phyloP scores from a whole-genome alignment of 306 rosid genomes.

The Vicia villosa region DNA sequence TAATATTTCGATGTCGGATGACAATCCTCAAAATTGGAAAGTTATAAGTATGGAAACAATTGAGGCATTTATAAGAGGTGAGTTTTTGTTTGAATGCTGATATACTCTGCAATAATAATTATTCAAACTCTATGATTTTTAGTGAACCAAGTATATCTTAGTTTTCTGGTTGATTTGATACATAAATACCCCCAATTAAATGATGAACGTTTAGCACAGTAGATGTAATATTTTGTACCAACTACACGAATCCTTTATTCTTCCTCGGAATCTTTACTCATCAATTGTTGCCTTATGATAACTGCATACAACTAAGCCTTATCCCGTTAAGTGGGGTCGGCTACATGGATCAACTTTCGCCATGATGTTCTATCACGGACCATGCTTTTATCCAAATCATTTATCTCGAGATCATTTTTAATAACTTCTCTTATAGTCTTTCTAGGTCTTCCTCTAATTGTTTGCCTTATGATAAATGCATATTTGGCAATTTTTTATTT shows the following conservation, averaged over 20 bases:
- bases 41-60: conserved; percentile 73
- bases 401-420: no score
- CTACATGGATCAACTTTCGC: no score
- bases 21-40: conserved; percentile 77
- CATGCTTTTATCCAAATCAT: no score
- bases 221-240: conserved; percentile 5
- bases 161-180: conserved; percentile 1
- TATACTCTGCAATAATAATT: conserved; percentile 14
- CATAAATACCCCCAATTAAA: conserved; percentile 5
- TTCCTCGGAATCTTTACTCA: conserved; percentile 11
- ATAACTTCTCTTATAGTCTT: no score
- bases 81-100: conserved; percentile 33
- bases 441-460: no score
- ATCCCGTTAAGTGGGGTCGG: no score
- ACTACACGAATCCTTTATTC: not conserved
- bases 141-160: conserved; percentile 9
- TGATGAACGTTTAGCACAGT: conserved; percentile 19
- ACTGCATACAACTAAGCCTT: no score
- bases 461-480: conserved; percentile 33
- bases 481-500: conserved; percentile 23
- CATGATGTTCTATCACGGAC: no score
- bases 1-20: conserved; percentile 71
- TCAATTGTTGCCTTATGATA: conserved; percentile 33
- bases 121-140: conserved; percentile 20
- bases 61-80: conserved; percentile 90